Percentiles rank a stretch among this genome's conserved stretches.
Conservation (phyloP, 2,329 filamentous ascomycete genomes). For the Berkeleyomyces basicola region DNA sequence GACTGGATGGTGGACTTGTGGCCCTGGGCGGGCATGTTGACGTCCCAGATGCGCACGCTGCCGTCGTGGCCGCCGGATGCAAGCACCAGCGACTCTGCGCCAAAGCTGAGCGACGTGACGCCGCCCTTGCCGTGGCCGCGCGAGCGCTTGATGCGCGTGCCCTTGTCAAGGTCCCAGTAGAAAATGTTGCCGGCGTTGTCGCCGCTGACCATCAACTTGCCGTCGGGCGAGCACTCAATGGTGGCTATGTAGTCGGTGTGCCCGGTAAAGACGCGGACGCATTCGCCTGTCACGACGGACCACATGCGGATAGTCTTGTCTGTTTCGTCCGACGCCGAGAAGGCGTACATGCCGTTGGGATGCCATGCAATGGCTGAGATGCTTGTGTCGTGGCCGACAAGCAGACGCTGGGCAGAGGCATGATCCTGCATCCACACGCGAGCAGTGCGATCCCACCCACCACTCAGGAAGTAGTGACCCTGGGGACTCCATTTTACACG, state of each 20-base stretch:
- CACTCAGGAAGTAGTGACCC: conserved; percentile 86
- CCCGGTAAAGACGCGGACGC: conserved; percentile 81
- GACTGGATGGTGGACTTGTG: conserved; percentile 36
- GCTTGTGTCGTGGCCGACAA: conserved; percentile 83
- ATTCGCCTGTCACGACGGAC: conserved; percentile 74
- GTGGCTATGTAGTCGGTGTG: conserved; percentile 78
- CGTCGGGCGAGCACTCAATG: conserved; percentile 71
- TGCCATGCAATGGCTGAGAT: conserved; percentile 92
- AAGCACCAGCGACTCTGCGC: conserved; percentile 77
- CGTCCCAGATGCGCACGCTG: conserved; percentile 89
- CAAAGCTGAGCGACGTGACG: conserved; percentile 87
- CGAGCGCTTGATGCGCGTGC: conserved; percentile 76
- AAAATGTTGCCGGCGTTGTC: conserved; percentile 81
- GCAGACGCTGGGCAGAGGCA: conserved; percentile 70
- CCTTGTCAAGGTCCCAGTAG: conserved; percentile 85
- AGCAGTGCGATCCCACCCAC: conserved; percentile 76
- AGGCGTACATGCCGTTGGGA: conserved; percentile 82
- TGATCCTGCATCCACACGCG: conserved; percentile 88
- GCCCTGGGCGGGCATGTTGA: conserved; percentile 53
- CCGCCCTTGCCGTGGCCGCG: conserved; percentile 86
- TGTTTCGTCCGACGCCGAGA: conserved; percentile 71
- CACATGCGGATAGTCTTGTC: conserved; percentile 95
- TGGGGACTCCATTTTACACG: conserved; percentile 80
- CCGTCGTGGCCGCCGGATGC: conserved; percentile 83
- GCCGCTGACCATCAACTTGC: conserved; percentile 78